Base-by-base conservation (phyloP, 2,329 filamentous ascomycete species). In the Fusarium phyllophilum region DNA sequence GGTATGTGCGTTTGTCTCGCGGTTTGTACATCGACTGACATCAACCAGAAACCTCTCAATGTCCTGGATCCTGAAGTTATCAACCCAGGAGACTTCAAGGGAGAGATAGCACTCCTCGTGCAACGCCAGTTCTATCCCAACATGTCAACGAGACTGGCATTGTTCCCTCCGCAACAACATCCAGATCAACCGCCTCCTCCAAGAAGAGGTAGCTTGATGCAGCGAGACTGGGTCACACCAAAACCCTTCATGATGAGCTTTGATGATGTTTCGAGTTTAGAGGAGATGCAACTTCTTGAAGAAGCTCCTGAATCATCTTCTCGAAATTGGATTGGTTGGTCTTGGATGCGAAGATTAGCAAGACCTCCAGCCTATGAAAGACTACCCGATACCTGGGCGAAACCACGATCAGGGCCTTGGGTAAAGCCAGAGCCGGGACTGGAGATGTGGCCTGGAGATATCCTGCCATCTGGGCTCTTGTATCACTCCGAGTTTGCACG, bases 31-130 rank as follows among this genome's bases (percentile, higher is more conserved):
- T 38, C 18, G 9, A 48, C 22, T 36, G 15, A 15, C 17, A 17
- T 31, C 20, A 74, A 7, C 18, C 20, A 75, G 73, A 75, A 75
- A 61, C 70, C 64, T 17, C 74, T 75, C 18, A 64, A 74, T n/a
- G 24, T 64, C 33, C 18, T 51, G 8, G 24, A 62, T 36, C 57
- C 57, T 15, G 62, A 62, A 12, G n/a, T 52, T n/a, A 52, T 64
- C 12, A n/a, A 31, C 13, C 24, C 62, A 6, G 24, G 22, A 14
- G 10, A 26, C 8, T 64, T 51, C 11, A 51, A 42, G 3, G 36
- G 44, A 15, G 57, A 62, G 36, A 38, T 64, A 42, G 24, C 56
- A 1, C 36, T 64, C 22, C 26, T 64, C 0, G 12, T 51, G 2
- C 36, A 62, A 15, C 56, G 56, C 3, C 61, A 62, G 36, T 64